Percentiles rank a stretch among this genome's conserved stretches.
phyloP scores from a whole-genome alignment of 352 stramenopile species.

The Phytophthora podocarpi region DNA sequence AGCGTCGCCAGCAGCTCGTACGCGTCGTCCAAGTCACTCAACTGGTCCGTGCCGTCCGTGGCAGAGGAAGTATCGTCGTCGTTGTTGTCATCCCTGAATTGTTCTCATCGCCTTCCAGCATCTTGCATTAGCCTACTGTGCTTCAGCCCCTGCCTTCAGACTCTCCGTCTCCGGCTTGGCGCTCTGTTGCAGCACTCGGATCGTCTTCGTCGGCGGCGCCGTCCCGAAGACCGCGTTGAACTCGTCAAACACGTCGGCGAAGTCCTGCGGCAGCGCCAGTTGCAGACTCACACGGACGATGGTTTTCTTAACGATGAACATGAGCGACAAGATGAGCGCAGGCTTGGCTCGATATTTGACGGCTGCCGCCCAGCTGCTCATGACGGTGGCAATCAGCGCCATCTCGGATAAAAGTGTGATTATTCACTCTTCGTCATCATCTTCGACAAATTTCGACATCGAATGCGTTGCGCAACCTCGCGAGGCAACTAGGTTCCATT shows the following conservation, averaged over 20 bases:
- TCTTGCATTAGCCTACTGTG: background rate
- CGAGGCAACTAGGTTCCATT: too few relatives aligned
- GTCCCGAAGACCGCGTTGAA: slow-evolving; percentile 42
- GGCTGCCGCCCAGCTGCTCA: slow-evolving; percentile 27
- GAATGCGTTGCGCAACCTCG: too few relatives aligned
- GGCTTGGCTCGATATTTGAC: slow-evolving; percentile 21
- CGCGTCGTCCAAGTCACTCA: slow-evolving; percentile 46
- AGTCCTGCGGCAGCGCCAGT: slow-evolving; percentile 2
- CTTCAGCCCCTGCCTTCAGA: background rate
- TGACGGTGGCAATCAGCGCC: slow-evolving; percentile 25
- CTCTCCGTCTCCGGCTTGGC: slow-evolving; percentile 14
- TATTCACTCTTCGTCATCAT: too few relatives aligned
- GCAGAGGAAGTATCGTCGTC: slow-evolving; percentile 35
- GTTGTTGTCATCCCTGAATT: slow-evolving; percentile 20
- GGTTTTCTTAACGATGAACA: slow-evolving; percentile 42
- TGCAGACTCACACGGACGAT: slow-evolving; percentile 15
- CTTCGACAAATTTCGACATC: too few relatives aligned
- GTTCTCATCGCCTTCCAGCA: slow-evolving; percentile 12
- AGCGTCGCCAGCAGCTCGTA: slow-evolving; percentile 40
- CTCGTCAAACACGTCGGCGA: slow-evolving; percentile 42
- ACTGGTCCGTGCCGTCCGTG: slow-evolving; percentile 42
- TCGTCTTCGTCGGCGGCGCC: slow-evolving; percentile 9
- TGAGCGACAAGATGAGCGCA: slow-evolving; percentile 29
- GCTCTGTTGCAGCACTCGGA: slow-evolving; percentile 24
- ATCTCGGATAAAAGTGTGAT: too few relatives aligned